Conservation (phyloP, 2,329 filamentous ascomycete species). For the Aspergillus thermomutatus region DNA sequence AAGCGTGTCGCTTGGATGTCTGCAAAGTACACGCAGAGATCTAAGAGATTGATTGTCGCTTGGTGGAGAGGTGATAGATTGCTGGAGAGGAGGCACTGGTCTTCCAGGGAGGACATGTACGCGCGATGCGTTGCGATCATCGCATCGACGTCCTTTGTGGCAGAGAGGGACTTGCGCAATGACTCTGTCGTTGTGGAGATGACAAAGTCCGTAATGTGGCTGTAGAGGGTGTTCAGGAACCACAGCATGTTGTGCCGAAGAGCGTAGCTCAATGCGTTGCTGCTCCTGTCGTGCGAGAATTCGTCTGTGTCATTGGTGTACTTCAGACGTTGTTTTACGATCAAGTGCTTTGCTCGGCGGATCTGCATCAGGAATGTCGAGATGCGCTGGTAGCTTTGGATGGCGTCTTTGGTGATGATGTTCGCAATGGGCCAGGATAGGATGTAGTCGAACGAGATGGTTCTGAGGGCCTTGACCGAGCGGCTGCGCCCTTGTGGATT, state of each 20-base stretch:
- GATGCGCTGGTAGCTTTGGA: slow-evolving; percentile 66
- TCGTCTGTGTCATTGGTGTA: slow-evolving; percentile 35
- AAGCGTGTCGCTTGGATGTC: slow-evolving; percentile 51
- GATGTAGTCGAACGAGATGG: slow-evolving; percentile 65
- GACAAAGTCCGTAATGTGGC: slow-evolving; percentile 72
- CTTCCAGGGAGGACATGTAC: slow-evolving; percentile 61
- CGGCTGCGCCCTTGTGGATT: slow-evolving; percentile 49
- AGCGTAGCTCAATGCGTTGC: slow-evolving; percentile 35
- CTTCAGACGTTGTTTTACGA: slow-evolving; percentile 53
- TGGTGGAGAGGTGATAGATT: slow-evolving; percentile 69
- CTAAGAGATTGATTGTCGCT: slow-evolving; percentile 70
- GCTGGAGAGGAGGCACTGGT: slow-evolving; percentile 66
- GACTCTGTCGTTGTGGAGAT: slow-evolving; percentile 58
- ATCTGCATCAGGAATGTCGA: slow-evolving; percentile 77
- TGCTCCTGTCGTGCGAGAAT: slow-evolving; percentile 38
- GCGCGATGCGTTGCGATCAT: slow-evolving; percentile 70
- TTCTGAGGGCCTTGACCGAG: slow-evolving; percentile 61
- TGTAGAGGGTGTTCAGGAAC: slow-evolving; percentile 72
- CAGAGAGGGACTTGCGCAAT: slow-evolving; percentile 57
- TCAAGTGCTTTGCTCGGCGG: slow-evolving; percentile 64
- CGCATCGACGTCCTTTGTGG: slow-evolving; percentile 70
- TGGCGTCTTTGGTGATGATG: slow-evolving; percentile 64
- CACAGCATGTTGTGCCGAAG: slow-evolving; percentile 70
- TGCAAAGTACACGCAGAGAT: slow-evolving; percentile 68
- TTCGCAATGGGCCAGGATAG: slow-evolving; percentile 66